Evolutionary conservation across 176 grass and related monocot species (phyloP).

Genomic region (Carex littledalei): DNA sequence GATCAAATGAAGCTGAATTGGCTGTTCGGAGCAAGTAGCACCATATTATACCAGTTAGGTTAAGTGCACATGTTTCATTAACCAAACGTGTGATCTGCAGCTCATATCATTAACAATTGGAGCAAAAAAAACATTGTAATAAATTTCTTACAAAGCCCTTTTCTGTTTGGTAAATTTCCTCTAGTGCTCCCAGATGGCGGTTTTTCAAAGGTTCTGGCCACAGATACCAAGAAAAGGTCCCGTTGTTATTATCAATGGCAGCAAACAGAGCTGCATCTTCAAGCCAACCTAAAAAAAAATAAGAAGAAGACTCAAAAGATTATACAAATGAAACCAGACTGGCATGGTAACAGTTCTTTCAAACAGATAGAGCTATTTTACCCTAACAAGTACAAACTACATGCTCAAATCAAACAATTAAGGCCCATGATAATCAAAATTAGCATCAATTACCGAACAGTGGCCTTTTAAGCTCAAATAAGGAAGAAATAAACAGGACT

Average conservation of each 20-base stretch:
- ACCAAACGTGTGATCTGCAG: not conserved
- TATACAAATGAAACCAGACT: not conserved
- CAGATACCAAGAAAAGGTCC: slow-evolving; percentile 63
- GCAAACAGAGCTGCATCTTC: slow-evolving; percentile 99
- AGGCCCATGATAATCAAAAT: not conserved
- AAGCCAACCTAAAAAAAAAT: slow-evolving; percentile 64
- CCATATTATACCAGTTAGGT: not conserved
- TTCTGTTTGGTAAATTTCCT: slow-evolving; percentile 67
- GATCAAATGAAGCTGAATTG: not conserved
- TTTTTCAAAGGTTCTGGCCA: slow-evolving; percentile 99
- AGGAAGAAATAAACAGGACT: not conserved
- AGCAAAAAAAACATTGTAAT: not conserved
- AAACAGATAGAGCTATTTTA: not conserved
- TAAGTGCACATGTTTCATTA: not conserved
- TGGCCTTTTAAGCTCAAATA: not conserved
- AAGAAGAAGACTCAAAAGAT: not conserved
- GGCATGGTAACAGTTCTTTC: not conserved
- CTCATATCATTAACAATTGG: not conserved
- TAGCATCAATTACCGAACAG: not conserved
- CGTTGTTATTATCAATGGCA: slow-evolving; percentile 69
- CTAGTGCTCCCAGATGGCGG: slow-evolving; percentile 75
- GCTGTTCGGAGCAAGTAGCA: not conserved
- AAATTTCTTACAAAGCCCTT: slow-evolving; percentile 67
- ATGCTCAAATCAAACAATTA: not conserved
- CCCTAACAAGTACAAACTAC: not conserved